phyloP scores from a whole-genome alignment of 2,329 filamentous ascomycete species.

The Colletotrichum acutatum region DNA sequence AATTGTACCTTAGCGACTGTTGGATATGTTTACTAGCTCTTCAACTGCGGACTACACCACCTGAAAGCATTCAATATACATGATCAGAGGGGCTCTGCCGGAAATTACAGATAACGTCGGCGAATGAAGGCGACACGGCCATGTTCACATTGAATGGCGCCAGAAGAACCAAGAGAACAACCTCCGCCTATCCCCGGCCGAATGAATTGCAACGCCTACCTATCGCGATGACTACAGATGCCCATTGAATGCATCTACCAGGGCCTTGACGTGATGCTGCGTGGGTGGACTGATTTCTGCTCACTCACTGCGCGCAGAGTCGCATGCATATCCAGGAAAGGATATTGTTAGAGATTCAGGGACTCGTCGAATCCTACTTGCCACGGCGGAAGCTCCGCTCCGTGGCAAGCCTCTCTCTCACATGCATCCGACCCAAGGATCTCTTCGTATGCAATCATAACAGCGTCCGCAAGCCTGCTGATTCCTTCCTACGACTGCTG shows the following conservation, averaged over 20 bases:
- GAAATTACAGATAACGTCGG: not conserved
- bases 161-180: not conserved
- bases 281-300: not conserved
- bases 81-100: not conserved
- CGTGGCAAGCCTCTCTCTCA: not conserved
- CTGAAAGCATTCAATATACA: not conserved
- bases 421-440: not conserved
- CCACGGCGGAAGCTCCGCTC: not conserved
- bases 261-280: not conserved
- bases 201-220: not conserved
- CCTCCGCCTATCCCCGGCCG: not conserved
- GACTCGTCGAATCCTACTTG: not conserved
- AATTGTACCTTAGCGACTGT: not conserved
- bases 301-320: not conserved
- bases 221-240: not conserved
- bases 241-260: not conserved
- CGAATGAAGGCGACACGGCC: not conserved
- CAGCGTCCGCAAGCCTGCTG: not conserved
- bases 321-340: not conserved
- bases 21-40: not conserved
- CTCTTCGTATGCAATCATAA: too few species aligned
- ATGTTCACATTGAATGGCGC: not conserved
- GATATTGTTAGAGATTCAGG: not conserved
- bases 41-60: not conserved
- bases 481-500: not conserved